Base-by-base conservation (phyloP, 768 basidiomycete genomes). In the Mycena indigotica region DNA sequence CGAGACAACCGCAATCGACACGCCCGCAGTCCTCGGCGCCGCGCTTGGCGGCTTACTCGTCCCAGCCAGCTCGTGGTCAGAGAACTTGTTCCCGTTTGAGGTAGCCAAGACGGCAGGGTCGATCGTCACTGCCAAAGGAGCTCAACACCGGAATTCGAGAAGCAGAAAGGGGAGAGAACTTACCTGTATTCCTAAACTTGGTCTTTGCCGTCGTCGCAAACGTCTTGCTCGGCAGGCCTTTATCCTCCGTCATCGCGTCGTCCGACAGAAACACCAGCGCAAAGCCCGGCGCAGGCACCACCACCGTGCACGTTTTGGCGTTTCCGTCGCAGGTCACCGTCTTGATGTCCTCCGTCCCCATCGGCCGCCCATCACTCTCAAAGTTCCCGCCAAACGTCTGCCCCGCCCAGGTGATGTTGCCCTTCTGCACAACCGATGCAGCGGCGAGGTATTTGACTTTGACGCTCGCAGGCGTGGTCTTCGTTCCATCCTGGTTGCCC, bases 321-420 rank as follows among this genome's bases (percentile, higher is more conserved):
- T 69, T 67, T 40, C 74, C 71, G 66, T 87, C 77, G 63, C 91
- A 94, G 10, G 69, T 56, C 44, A 92, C 77, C 1, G 81, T 85
- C 57, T 80, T 73, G 15, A 91, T 78, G 55, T 80, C 69, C 45
- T 83, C 74, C 0, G 67, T 62, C 44, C 89, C 89, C 51, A 75
- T 73, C 29, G 85, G 80, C 40, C 85, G 80, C 1, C 91, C 91
- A 64, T 93, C 89, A 1, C 82, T 84, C 56, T 81, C 74, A 60
- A 87, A 86, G 30, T 74, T 73, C 44, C 77, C 79, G 5, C 86
- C 86, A 46, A 85, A 82, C 0, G 86, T 88, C 81, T 89, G 91
- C 10, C 84, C 84, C 1, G 88, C 91, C 89, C 90, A 92, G 1
- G 83, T 86, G 52, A 89, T 82, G 63, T 88, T 84, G 45, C 75